Evolutionary conservation across 106 monocot genomes (phyloP), one percentile per base, ranked within the genome.

Genomic region (Narthecium ossifragum): DNA sequence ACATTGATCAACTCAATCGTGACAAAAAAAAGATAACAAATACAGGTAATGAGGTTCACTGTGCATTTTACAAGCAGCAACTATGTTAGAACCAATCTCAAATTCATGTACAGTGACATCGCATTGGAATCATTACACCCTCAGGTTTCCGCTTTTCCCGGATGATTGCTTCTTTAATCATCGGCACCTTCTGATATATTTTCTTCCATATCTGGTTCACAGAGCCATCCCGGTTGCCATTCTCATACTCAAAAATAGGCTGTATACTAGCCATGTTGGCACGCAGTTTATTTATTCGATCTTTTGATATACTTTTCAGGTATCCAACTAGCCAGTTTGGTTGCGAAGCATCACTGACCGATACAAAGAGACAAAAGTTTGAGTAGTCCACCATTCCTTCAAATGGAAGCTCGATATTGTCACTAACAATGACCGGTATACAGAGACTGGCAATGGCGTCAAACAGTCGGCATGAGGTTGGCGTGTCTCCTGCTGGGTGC

Each of bases 401-500:
- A 43, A 99, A 99, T 15, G 98, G 98, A 29, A 99, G 98, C 60
- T 84, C 90, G 25, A 99, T 85, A 41, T 76, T 55, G 53, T 99
- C 91, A 38, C 90, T 91, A 25, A 91, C 66, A 2, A 91, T 77
- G 21, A 99, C 87, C 0, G 98, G 98, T 53, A 99, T 91, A 48
- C 98, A 99, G 18, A 99, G 84, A 50, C 98, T 99, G 15, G 57
- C 14, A 57, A 99, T 38, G 6, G 98, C 90, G 65, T 99, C 98
- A 46, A 99, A 99, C 27, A 91, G 79, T 36, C 98, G 84, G 27
- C 98, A 99, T 24, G 98, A 99, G 13, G 84, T 99, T 13, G 98
- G 98, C 9, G 98, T 98, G 57, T 98, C 98, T 27, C 98, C 98
- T 5, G 98, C 98, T 2, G 98, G 98, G 45, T 91, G 90, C 39